These are phyloP conservation scores for Ramichloridium luteum DNA, from an alignment of 2,329 filamentous ascomycete genomes.

Conservation along the genomic window DNA sequence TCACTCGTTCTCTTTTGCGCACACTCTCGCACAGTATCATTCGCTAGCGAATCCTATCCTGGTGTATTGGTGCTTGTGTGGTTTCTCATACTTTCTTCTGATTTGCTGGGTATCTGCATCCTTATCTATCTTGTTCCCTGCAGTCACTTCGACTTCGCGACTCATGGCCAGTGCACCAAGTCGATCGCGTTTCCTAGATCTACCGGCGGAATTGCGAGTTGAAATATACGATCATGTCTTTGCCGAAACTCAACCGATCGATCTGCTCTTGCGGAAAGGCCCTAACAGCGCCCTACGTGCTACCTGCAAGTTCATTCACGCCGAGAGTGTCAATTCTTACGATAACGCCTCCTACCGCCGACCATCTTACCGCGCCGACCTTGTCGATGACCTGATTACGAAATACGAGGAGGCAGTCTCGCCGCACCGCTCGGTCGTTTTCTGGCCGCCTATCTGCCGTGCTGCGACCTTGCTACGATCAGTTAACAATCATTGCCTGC, in stretches of 20 bases:
- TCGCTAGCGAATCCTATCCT: no score
- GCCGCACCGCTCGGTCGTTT: not conserved
- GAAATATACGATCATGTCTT: conserved; percentile 1
- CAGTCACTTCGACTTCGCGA: no score
- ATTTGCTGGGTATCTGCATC: no score
- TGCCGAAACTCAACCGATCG: not conserved
- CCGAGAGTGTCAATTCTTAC: not conserved
- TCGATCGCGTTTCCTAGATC: not conserved
- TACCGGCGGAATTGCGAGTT: not conserved
- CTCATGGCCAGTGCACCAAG: not conserved
- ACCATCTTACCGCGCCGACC: not conserved
- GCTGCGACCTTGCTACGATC: not conserved
- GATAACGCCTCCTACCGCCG: not conserved
- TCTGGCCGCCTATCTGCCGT: not conserved
- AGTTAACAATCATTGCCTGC: conserved; percentile 4
- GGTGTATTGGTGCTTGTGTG: no score
- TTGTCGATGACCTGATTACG: not conserved
- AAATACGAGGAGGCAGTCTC: conserved; percentile 1
- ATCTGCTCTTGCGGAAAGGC: not conserved
- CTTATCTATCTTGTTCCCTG: no score
- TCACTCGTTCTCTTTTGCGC: no score
- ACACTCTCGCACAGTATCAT: no score
- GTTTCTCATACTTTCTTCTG: no score
- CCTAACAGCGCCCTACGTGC: not conserved
- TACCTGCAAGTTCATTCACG: conserved; percentile 1